phyloP scores from a whole-genome alignment of 495 filamentous ascomycete species.

The Terfezia boudieri region DNA sequence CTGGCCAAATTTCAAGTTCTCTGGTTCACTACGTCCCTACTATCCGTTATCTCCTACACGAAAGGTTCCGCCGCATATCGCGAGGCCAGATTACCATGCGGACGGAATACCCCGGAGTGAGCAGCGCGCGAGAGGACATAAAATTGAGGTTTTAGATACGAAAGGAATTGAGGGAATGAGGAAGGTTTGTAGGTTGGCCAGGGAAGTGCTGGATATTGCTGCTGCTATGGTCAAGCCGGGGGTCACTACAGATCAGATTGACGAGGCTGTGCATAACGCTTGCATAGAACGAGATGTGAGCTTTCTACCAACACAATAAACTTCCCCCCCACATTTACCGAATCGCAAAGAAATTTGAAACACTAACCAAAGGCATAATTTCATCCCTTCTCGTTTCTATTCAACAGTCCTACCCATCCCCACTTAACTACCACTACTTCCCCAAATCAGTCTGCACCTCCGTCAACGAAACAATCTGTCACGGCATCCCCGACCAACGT shows the following conservation, averaged over 20 bases:
- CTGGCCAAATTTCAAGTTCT: conserved; percentile 65
- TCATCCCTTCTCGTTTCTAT: no score
- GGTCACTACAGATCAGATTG: conserved; percentile 88
- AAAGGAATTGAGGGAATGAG: conserved; percentile 73
- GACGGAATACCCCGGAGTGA: conserved; percentile 69
- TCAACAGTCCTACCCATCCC: conserved; percentile 73
- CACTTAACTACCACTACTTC: conserved; percentile 88
- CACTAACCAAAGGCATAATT: conserved; percentile 5
- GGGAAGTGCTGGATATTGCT: conserved; percentile 86
- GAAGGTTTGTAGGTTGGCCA: conserved; percentile 66
- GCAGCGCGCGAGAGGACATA: conserved; percentile 40
- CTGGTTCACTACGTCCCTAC: conserved; percentile 58
- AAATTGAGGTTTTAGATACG: conserved; percentile 58
- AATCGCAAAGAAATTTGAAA: neutral
- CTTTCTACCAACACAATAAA: neutral
- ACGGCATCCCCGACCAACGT: conserved; percentile 70
- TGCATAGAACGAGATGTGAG: conserved; percentile 79
- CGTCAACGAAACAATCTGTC: conserved; percentile 87
- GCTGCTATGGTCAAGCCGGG: conserved; percentile 62
- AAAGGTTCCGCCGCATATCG: conserved; percentile 57
- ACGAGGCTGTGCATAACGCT: conserved; percentile 88
- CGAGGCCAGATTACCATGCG: conserved; percentile 60
- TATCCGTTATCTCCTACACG: conserved; percentile 67
- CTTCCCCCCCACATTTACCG: neutral
- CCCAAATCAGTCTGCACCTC: conserved; percentile 97